These are phyloP conservation scores for Orbilia brochopaga DNA, from an alignment of 2,329 filamentous ascomycete genomes.

Conservation along the genomic window DNA sequence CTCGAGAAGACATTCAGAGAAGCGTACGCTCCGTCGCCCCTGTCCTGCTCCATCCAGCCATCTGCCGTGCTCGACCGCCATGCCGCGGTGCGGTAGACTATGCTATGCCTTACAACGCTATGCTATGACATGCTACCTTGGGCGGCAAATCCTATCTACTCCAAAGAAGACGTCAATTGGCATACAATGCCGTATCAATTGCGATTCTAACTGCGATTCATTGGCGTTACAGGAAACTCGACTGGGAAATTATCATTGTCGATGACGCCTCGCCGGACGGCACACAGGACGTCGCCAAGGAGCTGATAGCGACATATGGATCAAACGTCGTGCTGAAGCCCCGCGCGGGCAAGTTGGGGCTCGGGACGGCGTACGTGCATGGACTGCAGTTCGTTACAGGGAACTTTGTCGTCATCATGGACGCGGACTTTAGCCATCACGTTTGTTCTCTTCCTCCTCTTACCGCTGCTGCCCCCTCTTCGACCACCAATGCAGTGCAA, in stretches of 20 bases:
- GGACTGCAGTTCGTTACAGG: constrained; percentile 87
- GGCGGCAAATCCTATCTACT: constrained; percentile 17
- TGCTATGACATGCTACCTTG: too few relatives aligned
- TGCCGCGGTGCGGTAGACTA: too few relatives aligned
- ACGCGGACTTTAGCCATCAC: constrained; percentile 98
- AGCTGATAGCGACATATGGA: constrained; percentile 84
- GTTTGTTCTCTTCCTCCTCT: constrained; percentile 28
- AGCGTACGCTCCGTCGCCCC: constrained; percentile 65
- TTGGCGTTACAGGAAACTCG: constrained; percentile 70
- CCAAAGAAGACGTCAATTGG: constrained; percentile 41
- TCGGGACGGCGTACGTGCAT: constrained; percentile 95
- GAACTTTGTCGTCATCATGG: constrained; percentile 99
- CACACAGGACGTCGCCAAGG: constrained; percentile 85
- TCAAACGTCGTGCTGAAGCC: constrained; percentile 79
- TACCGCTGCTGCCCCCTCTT: too few relatives aligned
- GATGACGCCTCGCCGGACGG: constrained; percentile 98
- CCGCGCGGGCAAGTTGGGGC: constrained; percentile 92
- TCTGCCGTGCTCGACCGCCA: background rate
- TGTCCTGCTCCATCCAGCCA: constrained; percentile 26
- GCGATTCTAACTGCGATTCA: too few relatives aligned
- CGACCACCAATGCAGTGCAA: too few relatives aligned
- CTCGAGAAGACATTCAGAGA: constrained; percentile 90
- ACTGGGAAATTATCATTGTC: constrained; percentile 97
- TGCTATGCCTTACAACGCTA: too few relatives aligned
- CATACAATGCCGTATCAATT: too few relatives aligned